Evolutionary conservation across 208 protist genomes (phyloP).

Genomic region (Trypanosoma boissoni): DNA sequence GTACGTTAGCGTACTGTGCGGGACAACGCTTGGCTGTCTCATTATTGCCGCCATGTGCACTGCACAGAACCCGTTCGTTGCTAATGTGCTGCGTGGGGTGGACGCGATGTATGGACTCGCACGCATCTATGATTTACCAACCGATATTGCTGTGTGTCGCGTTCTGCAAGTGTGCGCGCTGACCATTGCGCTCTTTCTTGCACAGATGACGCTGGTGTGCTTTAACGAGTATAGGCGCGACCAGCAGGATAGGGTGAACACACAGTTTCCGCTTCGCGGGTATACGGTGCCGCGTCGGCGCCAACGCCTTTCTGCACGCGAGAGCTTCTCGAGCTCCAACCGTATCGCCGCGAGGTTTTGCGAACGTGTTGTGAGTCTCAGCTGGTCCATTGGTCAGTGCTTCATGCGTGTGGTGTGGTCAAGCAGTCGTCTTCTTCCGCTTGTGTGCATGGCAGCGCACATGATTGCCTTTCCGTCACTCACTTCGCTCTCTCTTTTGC

Average conservation of each 20-base stretch:
- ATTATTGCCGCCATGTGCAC: conserved; percentile 15
- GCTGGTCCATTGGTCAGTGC: not conserved
- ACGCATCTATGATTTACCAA: conserved; percentile 8
- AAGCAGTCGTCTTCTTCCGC: conserved; percentile 13
- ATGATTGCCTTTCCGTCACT: conserved; percentile 23
- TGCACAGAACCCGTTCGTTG: conserved; percentile 14
- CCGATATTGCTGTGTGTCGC: conserved; percentile 14
- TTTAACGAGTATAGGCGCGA: not conserved
- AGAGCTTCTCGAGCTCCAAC: not conserved
- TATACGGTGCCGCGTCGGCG: not conserved
- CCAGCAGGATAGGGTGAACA: not conserved
- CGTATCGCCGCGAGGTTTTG: not conserved
- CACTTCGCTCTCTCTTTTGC: conserved; percentile 18
- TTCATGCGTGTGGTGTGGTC: conserved; percentile 10
- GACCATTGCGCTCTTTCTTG: conserved; percentile 20
- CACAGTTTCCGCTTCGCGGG: not conserved
- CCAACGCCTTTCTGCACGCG: not conserved
- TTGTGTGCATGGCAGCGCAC: conserved; percentile 19
- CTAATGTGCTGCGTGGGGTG: not conserved
- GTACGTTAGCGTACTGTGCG: not conserved
- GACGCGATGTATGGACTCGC: conserved; percentile 21
- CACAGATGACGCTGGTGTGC: conserved; percentile 16
- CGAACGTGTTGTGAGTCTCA: not conserved
- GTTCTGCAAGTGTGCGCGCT: conserved; percentile 22
- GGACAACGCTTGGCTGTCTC: conserved; percentile 1